Evolutionary conservation across 2,329 filamentous ascomycete genomes (phyloP), one percentile per base, ranked within the genome.

Genomic region (Verticillium klebahnii): DNA sequence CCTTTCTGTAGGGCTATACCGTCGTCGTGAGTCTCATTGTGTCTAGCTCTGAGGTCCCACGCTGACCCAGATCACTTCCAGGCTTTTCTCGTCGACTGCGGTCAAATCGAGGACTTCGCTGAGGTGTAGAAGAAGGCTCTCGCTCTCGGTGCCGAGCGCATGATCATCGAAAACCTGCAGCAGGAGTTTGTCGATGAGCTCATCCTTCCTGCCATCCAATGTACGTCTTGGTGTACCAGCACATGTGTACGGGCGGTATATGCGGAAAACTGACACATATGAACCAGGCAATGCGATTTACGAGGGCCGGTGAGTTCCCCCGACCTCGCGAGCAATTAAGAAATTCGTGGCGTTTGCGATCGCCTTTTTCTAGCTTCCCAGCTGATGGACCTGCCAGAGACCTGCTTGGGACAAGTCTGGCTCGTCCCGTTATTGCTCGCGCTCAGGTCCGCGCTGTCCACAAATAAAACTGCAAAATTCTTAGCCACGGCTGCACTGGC

Each of bases 171-270:
- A 61, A 84, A 93, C 73, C 80, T 93, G 57, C 84, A 85, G 67
- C 80, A 82, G 68, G 88, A 91, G 74, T 91, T 93, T 70, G 82
- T 93, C 65, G 88, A 92, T 56, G 83, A 92, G 75, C 82, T 93
- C 37, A 89, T 88, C 80, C 92, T 88, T 82, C 88, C 85, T 60
- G 90, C 89, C 62, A 85, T 93, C 67, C 87, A 90, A 74, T 89
- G 86, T 65, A 40, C 56, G 58, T 59, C 32, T 58, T 9, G 25
- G 25, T 25, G 2, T 25, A 25, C 25, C 25, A 25, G 25, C 25
- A 25, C 25, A 25, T 40, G 39, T 56, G 57, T n/a, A 12, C 5
- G 3, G 34, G 34, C 14, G 34, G 8, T 9, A 6, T 9, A 11
- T 36, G 9, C 2, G 2, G 34, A 36, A 14, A 25, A 61, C 61